Evolutionary conservation across 1,284 basidiomycete genomes (phyloP), one percentile per base, ranked within the genome.

Genomic region (Ustilago hordei): DNA sequence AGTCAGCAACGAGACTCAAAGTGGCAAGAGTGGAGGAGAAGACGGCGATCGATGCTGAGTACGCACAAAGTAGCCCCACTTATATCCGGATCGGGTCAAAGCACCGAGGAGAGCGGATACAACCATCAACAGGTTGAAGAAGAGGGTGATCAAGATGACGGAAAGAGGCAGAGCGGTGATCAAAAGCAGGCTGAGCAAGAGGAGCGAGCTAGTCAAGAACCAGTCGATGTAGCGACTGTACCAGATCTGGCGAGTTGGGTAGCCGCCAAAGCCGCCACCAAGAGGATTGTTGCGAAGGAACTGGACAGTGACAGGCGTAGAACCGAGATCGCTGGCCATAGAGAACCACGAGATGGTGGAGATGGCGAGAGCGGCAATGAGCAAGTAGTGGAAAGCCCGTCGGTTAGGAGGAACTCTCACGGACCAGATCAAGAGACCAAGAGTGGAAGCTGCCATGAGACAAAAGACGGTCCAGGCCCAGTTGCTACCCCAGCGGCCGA

Each of bases 271-370:
- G 19, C 60, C 55, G 45, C 60, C 38, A 13, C 68, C 69, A 15
- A 41, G 50, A 5, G 78, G 67, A 55, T 55, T 69, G 64, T 88
- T 86, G 47, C 52, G 67, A 12, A 82, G 73, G 81, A 89, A 91
- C 78, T 90, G 89, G 54, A 89, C 88, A 3, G 63, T 67, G 67
- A 90, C 84, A 39, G 89, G 87, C 0, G 90, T 89, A 54, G 86
- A 87, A 31, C 91, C 91, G 59, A 91, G 88, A 82, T 91, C 87
- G 23, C 90, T 90, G 0, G 91, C 91, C 89, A 91, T 89, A 13
- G 88, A 87, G 83, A 54, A 91, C 86, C 87, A 91, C 7, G 88
- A 81, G 57, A 85, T 67, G 43, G 81, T 81, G 17, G 86, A 86
- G 31, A 86, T 86, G 54, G 69, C 75, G 6, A 82, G 72, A n/a